Conservation (phyloP, 164 flowering plant genomes). For the Magnolia officinalis region DNA sequence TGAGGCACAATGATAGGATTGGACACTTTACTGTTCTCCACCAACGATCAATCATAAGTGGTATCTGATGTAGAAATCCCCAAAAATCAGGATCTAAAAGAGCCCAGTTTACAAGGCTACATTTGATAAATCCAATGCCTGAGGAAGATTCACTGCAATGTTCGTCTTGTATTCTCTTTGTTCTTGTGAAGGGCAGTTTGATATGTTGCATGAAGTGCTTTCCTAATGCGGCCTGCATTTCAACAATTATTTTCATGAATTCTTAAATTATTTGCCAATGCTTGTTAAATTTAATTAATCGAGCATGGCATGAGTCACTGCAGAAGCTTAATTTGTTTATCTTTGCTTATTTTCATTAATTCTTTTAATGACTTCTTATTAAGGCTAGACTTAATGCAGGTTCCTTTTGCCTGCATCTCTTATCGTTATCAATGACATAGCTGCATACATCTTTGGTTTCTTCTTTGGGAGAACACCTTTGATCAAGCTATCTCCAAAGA, state of each 20-base stretch:
- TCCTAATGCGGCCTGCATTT: neutral
- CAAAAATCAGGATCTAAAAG: too few species aligned
- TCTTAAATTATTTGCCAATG: neutral
- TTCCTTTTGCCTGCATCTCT: slow-evolving; percentile 98
- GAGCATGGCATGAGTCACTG: neutral
- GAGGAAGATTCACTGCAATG: neutral
- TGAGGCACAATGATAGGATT: too few species aligned
- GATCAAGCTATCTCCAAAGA: slow-evolving; percentile 94
- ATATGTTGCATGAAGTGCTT: neutral
- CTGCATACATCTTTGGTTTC: slow-evolving; percentile 93
- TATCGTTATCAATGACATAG: slow-evolving; percentile 89
- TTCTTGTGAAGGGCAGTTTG: neutral
- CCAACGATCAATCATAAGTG: too few species aligned
- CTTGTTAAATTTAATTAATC: too few species aligned
- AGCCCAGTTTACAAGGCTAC: too few species aligned
- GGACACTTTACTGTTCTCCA: too few species aligned
- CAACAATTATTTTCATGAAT: neutral
- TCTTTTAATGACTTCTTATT: neutral
- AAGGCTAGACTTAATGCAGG: slow-evolving; percentile 46
- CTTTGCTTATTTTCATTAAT: neutral
- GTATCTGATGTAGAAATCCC: too few species aligned
- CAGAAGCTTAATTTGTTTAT: neutral
- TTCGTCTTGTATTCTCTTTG: neutral
- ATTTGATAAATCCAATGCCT: too few species aligned
- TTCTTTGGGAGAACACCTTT: slow-evolving; percentile 95